Evolutionary conservation across 495 filamentous ascomycete species (phyloP).

Genomic region (Podospora pseudoanserina): DNA sequence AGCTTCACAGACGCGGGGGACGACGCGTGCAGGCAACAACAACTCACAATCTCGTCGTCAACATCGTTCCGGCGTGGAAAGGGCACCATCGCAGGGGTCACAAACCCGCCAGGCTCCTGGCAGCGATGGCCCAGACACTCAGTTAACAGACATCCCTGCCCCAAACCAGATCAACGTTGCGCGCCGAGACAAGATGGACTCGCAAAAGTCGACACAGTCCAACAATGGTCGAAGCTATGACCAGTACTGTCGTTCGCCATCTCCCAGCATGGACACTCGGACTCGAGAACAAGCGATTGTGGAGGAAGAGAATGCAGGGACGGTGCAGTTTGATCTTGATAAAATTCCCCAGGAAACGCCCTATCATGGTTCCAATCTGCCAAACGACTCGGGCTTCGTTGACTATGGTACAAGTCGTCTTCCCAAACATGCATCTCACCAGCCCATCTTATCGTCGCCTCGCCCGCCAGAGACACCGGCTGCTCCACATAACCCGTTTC

Average conservation of each 20-base stretch:
- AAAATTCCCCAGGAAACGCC: conserved; percentile 11
- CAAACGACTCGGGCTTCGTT: conserved; percentile 26
- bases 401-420: conserved; percentile 20
- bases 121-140: background rate
- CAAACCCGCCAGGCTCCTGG: background rate
- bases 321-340: conserved; percentile 32
- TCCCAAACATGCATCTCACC: conserved; percentile 15
- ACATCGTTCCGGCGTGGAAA: background rate
- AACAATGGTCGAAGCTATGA: conserved; percentile 47
- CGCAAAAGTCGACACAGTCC: conserved; percentile 41
- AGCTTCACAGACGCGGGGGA: conserved; percentile 21
- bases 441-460: conserved; percentile 10
- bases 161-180: conserved; percentile 7
- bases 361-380: conserved; percentile 8
- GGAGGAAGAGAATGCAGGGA: conserved; percentile 37
- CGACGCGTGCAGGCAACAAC: conserved; percentile 17
- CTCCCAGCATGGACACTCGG: conserved; percentile 11
- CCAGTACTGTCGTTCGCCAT: conserved; percentile 21
- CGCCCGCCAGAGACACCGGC: conserved; percentile 43
- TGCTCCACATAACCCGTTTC: conserved; percentile 40
- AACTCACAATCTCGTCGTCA: conserved; percentile 4
- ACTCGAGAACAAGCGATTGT: conserved; percentile 16
- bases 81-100: background rate
- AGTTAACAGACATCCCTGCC: conserved; percentile 4
- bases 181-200: conserved; percentile 23